These are phyloP conservation scores for Gardenia jasminoides DNA, from an alignment of 257 asterid species.

Conservation along the genomic window DNA sequence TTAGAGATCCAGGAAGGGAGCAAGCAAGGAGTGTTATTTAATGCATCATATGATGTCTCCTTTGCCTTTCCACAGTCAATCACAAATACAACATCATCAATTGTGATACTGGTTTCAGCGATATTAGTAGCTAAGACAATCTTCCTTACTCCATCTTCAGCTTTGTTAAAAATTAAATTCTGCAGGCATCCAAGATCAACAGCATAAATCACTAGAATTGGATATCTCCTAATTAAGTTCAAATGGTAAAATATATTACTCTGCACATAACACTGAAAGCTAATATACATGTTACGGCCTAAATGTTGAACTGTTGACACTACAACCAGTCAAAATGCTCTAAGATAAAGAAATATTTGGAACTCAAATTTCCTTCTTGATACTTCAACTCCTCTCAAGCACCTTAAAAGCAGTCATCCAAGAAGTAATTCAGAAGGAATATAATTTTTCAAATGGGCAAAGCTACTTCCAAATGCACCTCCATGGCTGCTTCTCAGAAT, in stretches of 20 bases:
- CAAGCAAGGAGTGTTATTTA: constrained; percentile 94
- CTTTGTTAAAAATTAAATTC: constrained; percentile 79
- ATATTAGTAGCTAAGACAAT: constrained; percentile 88
- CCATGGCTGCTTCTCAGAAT: background rate
- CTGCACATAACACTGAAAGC: background rate
- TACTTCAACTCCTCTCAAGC: background rate
- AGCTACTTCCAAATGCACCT: background rate
- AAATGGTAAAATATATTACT: background rate
- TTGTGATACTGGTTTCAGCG: constrained; percentile 97
- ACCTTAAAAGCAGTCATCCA: background rate
- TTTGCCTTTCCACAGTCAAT: constrained; percentile 96
- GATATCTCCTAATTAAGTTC: background rate
- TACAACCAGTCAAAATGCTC: background rate
- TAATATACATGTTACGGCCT: background rate
- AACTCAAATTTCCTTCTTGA: background rate
- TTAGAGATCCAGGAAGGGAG: constrained; percentile 96
- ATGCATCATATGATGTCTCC: constrained; percentile 92
- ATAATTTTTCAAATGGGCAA: background rate
- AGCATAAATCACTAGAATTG: constrained; percentile 5
- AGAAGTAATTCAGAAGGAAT: background rate
- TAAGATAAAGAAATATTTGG: background rate
- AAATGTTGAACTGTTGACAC: too few relatives aligned
- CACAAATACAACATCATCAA: constrained; percentile 80
- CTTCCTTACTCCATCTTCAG: constrained; percentile 80
- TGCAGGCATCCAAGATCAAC: constrained; percentile 41